Base-by-base conservation (phyloP, 2,329 filamentous ascomycete genomes). In the Beauveria caledonica region DNA sequence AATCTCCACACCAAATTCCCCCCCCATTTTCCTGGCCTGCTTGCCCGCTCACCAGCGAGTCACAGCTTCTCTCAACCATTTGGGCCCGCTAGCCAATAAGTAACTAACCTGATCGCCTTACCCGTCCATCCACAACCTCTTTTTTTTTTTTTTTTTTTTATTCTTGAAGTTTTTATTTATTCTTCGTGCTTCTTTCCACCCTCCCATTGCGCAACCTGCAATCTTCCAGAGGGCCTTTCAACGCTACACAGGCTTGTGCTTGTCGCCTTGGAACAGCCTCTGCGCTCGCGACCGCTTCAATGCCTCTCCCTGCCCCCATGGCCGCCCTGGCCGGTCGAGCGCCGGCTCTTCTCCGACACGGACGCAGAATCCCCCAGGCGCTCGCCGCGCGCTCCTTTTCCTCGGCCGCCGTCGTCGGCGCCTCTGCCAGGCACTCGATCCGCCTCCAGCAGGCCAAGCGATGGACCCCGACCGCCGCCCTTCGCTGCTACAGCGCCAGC, bases 331-430 rank as follows among this genome's bases (percentile, higher is more conserved):
- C 81, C 68, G 80, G 81, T 69, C 79, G 82, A 70, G 80, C 81
- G 69, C 81, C 82, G 73, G 77, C 80, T 68, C 71, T 84, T 69
- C 77, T 85, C 73, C 80, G 81, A 71, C 77, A 80, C 72, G 77
- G 77, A 68, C 77, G 78, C 68, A 78, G 79, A 66, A 66, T 82
- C 54, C 78, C 80, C 60, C 69, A 75, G 64, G 69, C 73, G 64
- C 72, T 77, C 65, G 70, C 76, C 48, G 69, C 74, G 66, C 76
- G 79, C 70, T 68, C 77, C 62, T 74, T 82, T 67, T 74, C 74
- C 64, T 70, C 75, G 40, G 39, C 48, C 11, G 65, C 71, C 58
- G 66, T 73, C 60, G 66, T 73, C 64, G 72, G 71, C 63, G 65
- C 64, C 60, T 60, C 69, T 49, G 65, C 70, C 63, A 73, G 72